Percentiles rank a stretch among this genome's conserved stretches.
Conservation (phyloP, 2,329 filamentous ascomycete genomes). For the Sclerotinia borealis region DNA sequence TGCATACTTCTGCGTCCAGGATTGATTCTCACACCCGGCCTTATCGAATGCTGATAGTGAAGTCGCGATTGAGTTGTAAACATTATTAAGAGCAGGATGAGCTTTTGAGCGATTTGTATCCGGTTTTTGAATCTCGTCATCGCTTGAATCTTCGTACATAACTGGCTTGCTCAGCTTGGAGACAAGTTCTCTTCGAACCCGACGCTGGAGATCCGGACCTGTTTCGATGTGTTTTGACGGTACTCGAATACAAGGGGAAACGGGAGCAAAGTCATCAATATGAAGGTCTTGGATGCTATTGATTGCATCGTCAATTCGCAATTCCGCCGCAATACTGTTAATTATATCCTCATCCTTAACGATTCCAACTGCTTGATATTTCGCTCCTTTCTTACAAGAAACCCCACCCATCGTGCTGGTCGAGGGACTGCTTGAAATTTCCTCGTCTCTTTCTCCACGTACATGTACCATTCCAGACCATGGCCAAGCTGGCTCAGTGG, state of each 20-base stretch:
- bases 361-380: constrained; percentile 27
- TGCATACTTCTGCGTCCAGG: constrained; percentile 83
- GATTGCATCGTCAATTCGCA: constrained; percentile 20
- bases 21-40: constrained; percentile 63
- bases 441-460: constrained; percentile 37
- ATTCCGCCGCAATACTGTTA: constrained; percentile 17
- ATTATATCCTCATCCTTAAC: constrained; percentile 27
- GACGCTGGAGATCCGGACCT: constrained; percentile 46
- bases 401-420: neutral
- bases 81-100: constrained; percentile 53
- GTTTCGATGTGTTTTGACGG: constrained; percentile 53
- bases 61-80: constrained; percentile 55
- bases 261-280: constrained; percentile 35
- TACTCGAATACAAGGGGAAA: constrained; percentile 46
- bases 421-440: neutral
- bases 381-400: constrained; percentile 23
- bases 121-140: constrained; percentile 34
- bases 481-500: constrained; percentile 66
- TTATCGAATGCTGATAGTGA: constrained; percentile 74
- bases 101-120: constrained; percentile 19
- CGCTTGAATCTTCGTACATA: constrained; percentile 25
- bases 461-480: constrained; percentile 58
- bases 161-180: constrained; percentile 9
- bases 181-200: constrained; percentile 43
- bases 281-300: constrained; percentile 23